Evolutionary conservation across 108 stramenopile genomes (phyloP).

Genomic region (Skeletonema marinoi): DNA sequence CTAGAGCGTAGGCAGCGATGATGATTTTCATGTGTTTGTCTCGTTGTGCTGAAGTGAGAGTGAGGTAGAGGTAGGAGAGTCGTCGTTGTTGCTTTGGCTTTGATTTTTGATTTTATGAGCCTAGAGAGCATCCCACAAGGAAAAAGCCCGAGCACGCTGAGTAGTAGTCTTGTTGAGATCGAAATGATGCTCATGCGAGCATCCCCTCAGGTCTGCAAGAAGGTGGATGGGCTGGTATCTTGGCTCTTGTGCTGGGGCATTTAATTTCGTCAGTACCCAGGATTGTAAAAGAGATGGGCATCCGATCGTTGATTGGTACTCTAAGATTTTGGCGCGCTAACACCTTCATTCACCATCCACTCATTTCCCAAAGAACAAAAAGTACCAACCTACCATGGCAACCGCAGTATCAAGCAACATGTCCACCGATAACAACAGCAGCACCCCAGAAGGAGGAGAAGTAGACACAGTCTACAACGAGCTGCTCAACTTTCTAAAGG

Average conservation of each 20-base stretch:
- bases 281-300: no score
- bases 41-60: neutral
- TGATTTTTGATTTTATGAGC: slow-evolving; percentile 49
- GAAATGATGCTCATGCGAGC: no score
- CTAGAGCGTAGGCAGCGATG: slow-evolving; percentile 34
- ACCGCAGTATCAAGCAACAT: slow-evolving; percentile 2
- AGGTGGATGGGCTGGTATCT: no score
- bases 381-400: neutral
- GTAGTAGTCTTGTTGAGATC: no score
- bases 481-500: slow-evolving; percentile 34
- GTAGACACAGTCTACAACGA: slow-evolving; percentile 28
- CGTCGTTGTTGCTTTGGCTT: slow-evolving; percentile 40
- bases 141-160: no score
- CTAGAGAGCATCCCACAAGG: neutral
- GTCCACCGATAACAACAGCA: neutral
- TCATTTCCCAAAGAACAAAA: slow-evolving; percentile 1
- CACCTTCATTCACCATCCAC: neutral
- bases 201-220: no score
- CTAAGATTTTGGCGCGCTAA: no score
- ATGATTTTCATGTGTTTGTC: slow-evolving; percentile 51
- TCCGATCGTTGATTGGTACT: no score
- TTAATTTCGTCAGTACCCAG: no score
- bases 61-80: neutral
- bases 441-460: slow-evolving; percentile 3
- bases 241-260: no score